Conservation (phyloP, 1,284 basidiomycete species). For the Leccinum griseonigrum region DNA sequence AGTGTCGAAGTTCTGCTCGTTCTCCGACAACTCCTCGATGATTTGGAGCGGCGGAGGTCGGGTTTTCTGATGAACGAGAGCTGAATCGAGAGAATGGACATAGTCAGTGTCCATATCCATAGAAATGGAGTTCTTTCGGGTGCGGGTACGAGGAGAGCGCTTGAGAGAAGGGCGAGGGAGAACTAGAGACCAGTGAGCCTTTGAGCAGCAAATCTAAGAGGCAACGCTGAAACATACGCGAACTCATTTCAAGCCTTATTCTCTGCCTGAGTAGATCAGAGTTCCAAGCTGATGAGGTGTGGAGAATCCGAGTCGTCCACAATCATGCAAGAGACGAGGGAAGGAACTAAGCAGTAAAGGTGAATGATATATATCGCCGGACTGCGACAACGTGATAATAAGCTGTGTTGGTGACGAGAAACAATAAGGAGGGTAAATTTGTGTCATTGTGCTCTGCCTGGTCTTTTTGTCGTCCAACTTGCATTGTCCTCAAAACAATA, state of each 20-base stretch:
- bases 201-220: background rate
- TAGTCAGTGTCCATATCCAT: slow-evolving; percentile 5
- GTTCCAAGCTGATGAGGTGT: background rate
- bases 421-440: slow-evolving; percentile 14
- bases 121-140: slow-evolving; percentile 20
- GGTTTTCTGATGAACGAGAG: slow-evolving; percentile 10
- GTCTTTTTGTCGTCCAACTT: slow-evolving; percentile 26
- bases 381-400: slow-evolving; percentile 4
- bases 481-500: slow-evolving; percentile 32
- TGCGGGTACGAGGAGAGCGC: slow-evolving; percentile 23
- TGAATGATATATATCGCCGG: slow-evolving; percentile 17
- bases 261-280: background rate
- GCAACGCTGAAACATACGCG: slow-evolving; percentile 14
- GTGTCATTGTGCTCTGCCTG: slow-evolving; percentile 6
- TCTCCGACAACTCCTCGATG: slow-evolving; percentile 31
- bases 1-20: slow-evolving; percentile 6
- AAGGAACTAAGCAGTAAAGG: background rate
- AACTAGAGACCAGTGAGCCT: slow-evolving; percentile 16
- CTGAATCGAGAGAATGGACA: slow-evolving; percentile 8
- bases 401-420: slow-evolving; percentile 8
- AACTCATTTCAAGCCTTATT: slow-evolving; percentile 19
- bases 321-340: slow-evolving; percentile 9
- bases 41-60: slow-evolving; percentile 34
- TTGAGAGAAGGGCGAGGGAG: slow-evolving; percentile 24
- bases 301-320: background rate